Evolutionary conservation across 805 yeast genomes (phyloP), one percentile per base, ranked within the genome.

Genomic region (Metschnikowia aberdeeniae): DNA sequence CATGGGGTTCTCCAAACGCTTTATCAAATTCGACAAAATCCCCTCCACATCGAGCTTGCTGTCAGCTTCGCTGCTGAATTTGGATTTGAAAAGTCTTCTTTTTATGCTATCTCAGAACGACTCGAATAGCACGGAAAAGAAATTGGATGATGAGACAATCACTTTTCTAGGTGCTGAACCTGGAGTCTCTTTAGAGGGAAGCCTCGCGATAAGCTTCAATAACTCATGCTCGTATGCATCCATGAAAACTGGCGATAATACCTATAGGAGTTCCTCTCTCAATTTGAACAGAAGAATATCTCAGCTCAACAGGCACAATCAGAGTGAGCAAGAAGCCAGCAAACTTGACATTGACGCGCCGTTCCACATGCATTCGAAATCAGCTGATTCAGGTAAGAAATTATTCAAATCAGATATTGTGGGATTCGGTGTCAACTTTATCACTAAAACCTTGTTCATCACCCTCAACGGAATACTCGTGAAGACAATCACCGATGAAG

Each of bases 341-440:
- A 65, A 59, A 41, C 47, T 66, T 9, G 70, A 67, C 39, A 54
- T 70, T 8, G 73, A 68, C 9, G 61, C 69, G 1, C 63, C 70
- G 2, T 63, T 71, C 45, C 56, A 58, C 20, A 66, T 71, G 4
- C 53, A 57, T 31, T 42, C 52, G 6, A 40, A 43, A 11, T 17
- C 33, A 12, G 48, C 37, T 14, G 34, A 44, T 7, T 40, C 40
- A 9, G 67, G 66, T 35, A 67, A 63, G 20, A 72, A 67, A 41
- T 71, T 72, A 1, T 72, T 75, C 34, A 64, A 60, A 27, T 57
- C 64, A 19, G 96, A 89, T 62, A 70, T 77, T 2, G 74, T 90
- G 50, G 97, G 97, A 0, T 84, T 90, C 62, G 97, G 97, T 4
- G 74, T 89, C 20, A 84, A 89, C 66, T 84, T 78, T 54, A 68